Conservation (phyloP, 1,139 yeast genomes). For the Kodamaea sp. region DNA sequence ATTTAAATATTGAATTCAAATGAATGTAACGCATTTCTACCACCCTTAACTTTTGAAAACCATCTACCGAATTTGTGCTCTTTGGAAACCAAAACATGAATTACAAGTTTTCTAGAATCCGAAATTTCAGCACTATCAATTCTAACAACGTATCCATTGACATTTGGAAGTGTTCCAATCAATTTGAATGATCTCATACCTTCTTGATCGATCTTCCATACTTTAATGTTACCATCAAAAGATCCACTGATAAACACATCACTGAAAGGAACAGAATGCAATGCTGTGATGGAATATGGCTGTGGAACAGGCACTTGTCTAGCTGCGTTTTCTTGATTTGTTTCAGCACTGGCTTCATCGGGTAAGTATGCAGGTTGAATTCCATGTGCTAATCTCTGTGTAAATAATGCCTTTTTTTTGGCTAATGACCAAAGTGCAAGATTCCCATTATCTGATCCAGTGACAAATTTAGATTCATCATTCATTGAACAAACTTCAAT, state of each 20-base stretch:
- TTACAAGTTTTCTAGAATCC: slow-evolving; percentile 45
- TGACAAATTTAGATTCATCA: slow-evolving; percentile 87
- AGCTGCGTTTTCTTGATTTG: slow-evolving; percentile 33
- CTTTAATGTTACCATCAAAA: slow-evolving; percentile 68
- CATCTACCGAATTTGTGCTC: slow-evolving; percentile 90
- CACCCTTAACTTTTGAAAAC: slow-evolving; percentile 44
- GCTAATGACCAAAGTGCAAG: slow-evolving; percentile 83
- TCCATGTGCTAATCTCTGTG: slow-evolving; percentile 76
- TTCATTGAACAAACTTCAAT: slow-evolving; percentile 88
- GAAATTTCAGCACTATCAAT: slow-evolving; percentile 60
- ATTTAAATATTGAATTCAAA: slow-evolving; percentile 35
- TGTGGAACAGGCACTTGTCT: slow-evolving; percentile 61
- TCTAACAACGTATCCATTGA: slow-evolving; percentile 69
- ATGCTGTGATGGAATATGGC: slow-evolving; percentile 83
- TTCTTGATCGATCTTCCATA: slow-evolving; percentile 69
- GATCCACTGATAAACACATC: slow-evolving; percentile 87
- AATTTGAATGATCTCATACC: slow-evolving; percentile 57
- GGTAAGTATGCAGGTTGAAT: slow-evolving; percentile 49
- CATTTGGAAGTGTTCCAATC: slow-evolving; percentile 53
- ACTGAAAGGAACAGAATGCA: slow-evolving; percentile 84
- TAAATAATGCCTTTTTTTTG: slow-evolving; percentile 80
- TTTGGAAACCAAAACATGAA: slow-evolving; percentile 69
- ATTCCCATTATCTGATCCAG: slow-evolving; percentile 94
- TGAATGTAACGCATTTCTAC: slow-evolving; percentile 40
- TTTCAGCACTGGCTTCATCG: slow-evolving; percentile 67